These are phyloP conservation scores for Aspergillus ochraceus DNA, from an alignment of 2,329 filamentous ascomycete species.

Conservation along the genomic window DNA sequence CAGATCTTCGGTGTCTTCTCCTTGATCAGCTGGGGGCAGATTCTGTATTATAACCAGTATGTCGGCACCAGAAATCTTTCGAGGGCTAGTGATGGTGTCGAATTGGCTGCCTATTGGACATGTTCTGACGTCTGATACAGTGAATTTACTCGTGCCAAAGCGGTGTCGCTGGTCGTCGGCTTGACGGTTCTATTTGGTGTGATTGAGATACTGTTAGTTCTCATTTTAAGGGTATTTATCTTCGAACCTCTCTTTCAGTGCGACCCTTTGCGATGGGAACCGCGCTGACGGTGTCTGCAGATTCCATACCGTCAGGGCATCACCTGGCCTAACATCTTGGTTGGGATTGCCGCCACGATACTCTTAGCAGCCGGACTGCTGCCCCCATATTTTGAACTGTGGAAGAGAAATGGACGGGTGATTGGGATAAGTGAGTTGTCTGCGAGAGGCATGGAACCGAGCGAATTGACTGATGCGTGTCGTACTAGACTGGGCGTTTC, in stretches of 20 bases:
- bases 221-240: conserved; percentile 54
- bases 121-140: conserved; percentile 17
- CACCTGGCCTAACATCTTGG: conserved; percentile 54
- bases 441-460: neutral
- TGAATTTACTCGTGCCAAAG: conserved; percentile 48
- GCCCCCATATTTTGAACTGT: conserved; percentile 62
- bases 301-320: conserved; percentile 57
- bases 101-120: neutral
- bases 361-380: conserved; percentile 59
- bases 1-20: conserved; percentile 54
- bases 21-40: conserved; percentile 54
- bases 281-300: conserved; percentile 28
- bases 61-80: conserved; percentile 6
- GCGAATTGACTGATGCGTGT: neutral
- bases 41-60: conserved; percentile 53
- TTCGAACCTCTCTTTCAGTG: neutral
- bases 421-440: conserved; percentile 56
- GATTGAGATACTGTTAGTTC: conserved; percentile 56
- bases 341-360: conserved; percentile 60
- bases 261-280: neutral
- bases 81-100: neutral
- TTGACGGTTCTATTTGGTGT: conserved; percentile 51
- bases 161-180: conserved; percentile 41
- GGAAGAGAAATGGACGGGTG: conserved; percentile 61
- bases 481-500: conserved; percentile 53